Conservation (phyloP, 139 green algal species). For the Chlamydomonas incerta region DNA sequence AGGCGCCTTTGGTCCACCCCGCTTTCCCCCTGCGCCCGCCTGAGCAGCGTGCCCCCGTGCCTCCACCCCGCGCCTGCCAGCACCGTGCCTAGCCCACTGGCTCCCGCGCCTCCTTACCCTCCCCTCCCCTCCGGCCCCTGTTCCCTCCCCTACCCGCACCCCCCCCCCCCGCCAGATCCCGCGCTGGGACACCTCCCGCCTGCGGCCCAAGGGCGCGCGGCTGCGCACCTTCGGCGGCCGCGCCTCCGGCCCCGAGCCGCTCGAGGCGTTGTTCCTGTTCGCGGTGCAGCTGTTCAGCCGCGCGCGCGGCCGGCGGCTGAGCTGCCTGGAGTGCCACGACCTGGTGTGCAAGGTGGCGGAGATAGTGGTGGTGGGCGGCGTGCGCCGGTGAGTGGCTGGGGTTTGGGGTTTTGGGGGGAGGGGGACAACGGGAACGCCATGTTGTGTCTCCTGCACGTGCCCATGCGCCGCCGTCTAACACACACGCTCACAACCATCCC, state of each 20-base stretch:
- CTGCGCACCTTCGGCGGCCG: conserved; percentile 61
- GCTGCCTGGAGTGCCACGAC: conserved; percentile 58
- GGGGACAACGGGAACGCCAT: too few relatives aligned
- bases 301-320: conserved; percentile 47
- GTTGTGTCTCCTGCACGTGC: too few relatives aligned
- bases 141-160: neutral
- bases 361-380: conserved; percentile 62
- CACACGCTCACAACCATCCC: neutral
- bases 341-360: conserved; percentile 63
- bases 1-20: too few relatives aligned
- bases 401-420: too few relatives aligned
- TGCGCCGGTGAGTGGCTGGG: neutral
- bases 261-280: conserved; percentile 61
- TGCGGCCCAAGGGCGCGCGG: conserved; percentile 55
- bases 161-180: conserved; percentile 28
- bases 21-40: too few relatives aligned
- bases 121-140: too few relatives aligned
- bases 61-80: too few relatives aligned
- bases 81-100: too few relatives aligned
- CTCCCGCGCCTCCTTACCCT: too few relatives aligned
- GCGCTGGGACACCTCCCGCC: conserved; percentile 52
- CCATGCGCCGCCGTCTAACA: too few relatives aligned
- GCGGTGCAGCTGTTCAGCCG: conserved; percentile 50
- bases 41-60: too few relatives aligned
- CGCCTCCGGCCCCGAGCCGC: conserved; percentile 54